These are phyloP conservation scores for Cucurbitaria berberidis DNA, from an alignment of 2,329 filamentous ascomycete species.

Conservation along the genomic window DNA sequence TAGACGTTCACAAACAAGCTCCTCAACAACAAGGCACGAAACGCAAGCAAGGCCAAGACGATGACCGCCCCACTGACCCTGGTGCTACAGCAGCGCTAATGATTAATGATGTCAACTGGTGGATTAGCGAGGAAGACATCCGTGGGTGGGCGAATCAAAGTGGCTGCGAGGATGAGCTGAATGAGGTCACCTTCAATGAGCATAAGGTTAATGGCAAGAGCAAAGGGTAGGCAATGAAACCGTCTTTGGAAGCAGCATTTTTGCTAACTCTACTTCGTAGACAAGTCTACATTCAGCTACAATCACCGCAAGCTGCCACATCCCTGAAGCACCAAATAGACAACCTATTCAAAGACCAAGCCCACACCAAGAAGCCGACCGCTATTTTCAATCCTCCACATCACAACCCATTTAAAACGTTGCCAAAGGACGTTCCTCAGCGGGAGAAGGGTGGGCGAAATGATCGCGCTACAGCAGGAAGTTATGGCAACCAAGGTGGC, in stretches of 20 bases:
- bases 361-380: conserved; percentile 68
- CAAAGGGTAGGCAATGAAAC: conserved; percentile 74
- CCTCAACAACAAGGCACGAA: conserved; percentile 64
- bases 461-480: conserved; percentile 58
- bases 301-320: conserved; percentile 81
- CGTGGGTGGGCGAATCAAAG: conserved; percentile 83
- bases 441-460: conserved; percentile 68
- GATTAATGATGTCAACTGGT: conserved; percentile 93
- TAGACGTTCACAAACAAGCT: conserved; percentile 50
- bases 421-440: conserved; percentile 84
- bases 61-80: conserved; percentile 62
- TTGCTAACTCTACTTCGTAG: conserved; percentile 47
- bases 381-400: conserved; percentile 78
- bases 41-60: conserved; percentile 62
- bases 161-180: conserved; percentile 82
- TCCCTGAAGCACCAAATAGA: conserved; percentile 85
- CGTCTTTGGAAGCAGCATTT: not conserved
- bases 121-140: conserved; percentile 89
- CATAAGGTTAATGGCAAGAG: conserved; percentile 99
- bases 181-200: conserved; percentile 95
- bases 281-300: conserved; percentile 85
- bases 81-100: conserved; percentile 75
- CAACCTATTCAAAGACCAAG: conserved; percentile 63
- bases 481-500: conserved; percentile 58
- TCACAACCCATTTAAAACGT: conserved; percentile 86